Evolutionary conservation across 2,329 filamentous ascomycete genomes (phyloP), one percentile per base, ranked within the genome.

Genomic region (Ceratocystis huliohia): DNA sequence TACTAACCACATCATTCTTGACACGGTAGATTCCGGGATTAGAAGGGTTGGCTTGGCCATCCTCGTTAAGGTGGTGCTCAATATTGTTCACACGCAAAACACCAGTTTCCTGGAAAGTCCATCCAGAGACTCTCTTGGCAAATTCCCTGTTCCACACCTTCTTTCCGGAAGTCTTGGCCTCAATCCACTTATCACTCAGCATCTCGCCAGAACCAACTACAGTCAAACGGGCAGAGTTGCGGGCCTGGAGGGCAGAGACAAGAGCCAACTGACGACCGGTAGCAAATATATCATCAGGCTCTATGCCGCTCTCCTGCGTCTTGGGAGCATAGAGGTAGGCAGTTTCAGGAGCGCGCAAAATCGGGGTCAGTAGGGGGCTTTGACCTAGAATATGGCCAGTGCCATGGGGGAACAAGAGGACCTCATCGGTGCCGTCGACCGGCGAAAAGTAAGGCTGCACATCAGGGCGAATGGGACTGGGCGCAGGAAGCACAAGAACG

Each of bases 271-370:
- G 94, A 72, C 81, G 80, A 61, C 94, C 94, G 65, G 87, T 87
- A 33, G 88, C 91, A 73, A 95, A 96, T 61, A 91, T 82, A 69
- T 96, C 92, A 70, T 95, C 91, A 2, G 78, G 72, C 50, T 80
- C 78, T 28, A 91, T 80, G 4, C 77, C 76, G 61, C 85, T 84
- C 50, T 79, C 75, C 73, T 96, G 89, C 69, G 96, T 91, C 81
- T 95, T 95, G 65, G 90, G 87, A 77, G 94, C 93, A 82, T 96
- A 96, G 76, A 85, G 89, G 80, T 99, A 99, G 69, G 92, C 89
- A 8, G 91, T 96, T 70, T 81, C 79, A 22, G 91, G 88, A 59
- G 91, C 93, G 71, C 87, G 87, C 67, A 99, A 78, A 70, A 99
- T 83, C 17, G 94, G 91, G 20, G 87, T 82, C 66, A 97, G 80